Evolutionary conservation across 2,329 filamentous ascomycete species (phyloP), one percentile per base, ranked within the genome.

Genomic region (Aspergillus pseudoglaucus): DNA sequence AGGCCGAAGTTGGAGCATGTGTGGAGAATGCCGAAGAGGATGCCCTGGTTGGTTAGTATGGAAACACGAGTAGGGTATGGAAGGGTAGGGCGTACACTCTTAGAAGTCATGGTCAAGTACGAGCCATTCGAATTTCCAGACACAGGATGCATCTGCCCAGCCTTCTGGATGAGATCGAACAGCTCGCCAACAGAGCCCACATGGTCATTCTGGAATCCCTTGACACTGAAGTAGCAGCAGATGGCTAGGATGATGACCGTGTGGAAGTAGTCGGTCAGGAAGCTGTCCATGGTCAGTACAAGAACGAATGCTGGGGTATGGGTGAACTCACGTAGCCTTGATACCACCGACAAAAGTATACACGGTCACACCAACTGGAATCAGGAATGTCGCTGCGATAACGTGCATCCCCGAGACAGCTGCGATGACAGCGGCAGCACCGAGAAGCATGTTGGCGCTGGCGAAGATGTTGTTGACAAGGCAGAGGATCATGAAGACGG

Each of bases 31-130:
- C 72, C 75, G 18, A 78, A 78, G 0, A 77, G 59, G 0, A 79
- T 75, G 3, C 68, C 75, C 65, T 76, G 43, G 7, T 1, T 14
- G 10, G n/a, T 53, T 32, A 51, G 45, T n/a, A 39, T 18, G 10
- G 22, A 22, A 22, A 22, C 22, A 22, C 22, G 22, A 22, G 22
- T 22, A 22, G 22, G 22, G 22, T 22, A 22, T 22, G 6, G 4
- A 22, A 22, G 22, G 22, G 22, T 35, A 17, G 14, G 37, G 8
- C 37, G 17, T 39, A 39, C 37, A 39, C 37, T 39, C 47, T 77
- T 75, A 2, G 76, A 78, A 0, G 72, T 78, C 75, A 82, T 77
- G 0, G 79, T 81, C 45, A 82, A 53, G 49, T 77, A 79, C 0
- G 75, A 76, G 0, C 78, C 78, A n/a, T 71, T 59, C 15, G 77